Conservation (phyloP, 139 green algal genomes). For the Micractinium sp. region DNA sequence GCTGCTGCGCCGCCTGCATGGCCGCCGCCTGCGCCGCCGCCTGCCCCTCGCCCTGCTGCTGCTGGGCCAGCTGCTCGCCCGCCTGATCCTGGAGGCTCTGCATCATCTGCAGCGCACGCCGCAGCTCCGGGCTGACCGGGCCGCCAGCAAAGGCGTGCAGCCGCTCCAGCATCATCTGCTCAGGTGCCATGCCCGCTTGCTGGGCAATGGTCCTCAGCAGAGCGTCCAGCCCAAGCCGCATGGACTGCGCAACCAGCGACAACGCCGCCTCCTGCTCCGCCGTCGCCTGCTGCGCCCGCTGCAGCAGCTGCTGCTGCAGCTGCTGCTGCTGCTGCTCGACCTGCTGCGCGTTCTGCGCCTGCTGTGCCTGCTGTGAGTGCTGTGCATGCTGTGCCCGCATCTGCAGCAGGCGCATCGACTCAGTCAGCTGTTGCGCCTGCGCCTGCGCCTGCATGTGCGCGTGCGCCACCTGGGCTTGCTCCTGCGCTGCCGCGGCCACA, state of each 20-base stretch:
- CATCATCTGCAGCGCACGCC: not conserved
- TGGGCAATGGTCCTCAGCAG: not conserved
- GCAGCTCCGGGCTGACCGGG: not conserved
- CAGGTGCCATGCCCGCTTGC: not conserved
- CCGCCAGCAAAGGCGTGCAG: not conserved
- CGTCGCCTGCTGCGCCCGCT: not conserved
- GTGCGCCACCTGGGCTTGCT: not conserved
- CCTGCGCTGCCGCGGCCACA: not conserved
- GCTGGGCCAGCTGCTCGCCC: not conserved
- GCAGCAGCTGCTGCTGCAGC: not conserved
- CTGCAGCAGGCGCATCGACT: conserved; percentile 5
- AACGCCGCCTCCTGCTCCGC: not conserved
- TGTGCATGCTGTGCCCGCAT: not conserved
- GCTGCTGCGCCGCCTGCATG: not conserved
- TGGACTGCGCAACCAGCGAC: not conserved
- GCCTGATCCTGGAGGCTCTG: not conserved
- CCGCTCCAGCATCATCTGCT: not conserved
- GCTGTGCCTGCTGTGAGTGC: not conserved
- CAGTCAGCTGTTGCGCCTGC: not conserved
- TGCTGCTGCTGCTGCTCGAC: conserved; percentile 16
- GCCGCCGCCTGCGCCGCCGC: not conserved
- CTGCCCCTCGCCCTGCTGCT: not conserved
- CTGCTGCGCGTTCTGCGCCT: conserved; percentile 14
- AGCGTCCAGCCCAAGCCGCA: not conserved
- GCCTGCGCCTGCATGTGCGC: not conserved